Base-by-base conservation (phyloP, 2,329 filamentous ascomycete genomes). In the Juglanconis oblonga region DNA sequence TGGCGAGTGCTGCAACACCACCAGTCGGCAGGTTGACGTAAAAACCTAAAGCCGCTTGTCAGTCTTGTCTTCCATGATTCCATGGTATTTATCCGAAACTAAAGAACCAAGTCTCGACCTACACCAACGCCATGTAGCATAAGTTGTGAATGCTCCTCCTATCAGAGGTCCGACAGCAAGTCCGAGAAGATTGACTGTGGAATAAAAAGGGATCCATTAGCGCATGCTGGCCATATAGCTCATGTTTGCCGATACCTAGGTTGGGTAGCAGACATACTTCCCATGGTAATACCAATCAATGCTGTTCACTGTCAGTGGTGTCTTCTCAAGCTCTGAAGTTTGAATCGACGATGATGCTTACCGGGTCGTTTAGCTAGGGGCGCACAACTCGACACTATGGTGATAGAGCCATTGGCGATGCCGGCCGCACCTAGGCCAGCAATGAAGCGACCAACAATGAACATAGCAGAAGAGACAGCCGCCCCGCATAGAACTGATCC, bases 391-490 rank as follows among this genome's bases (percentile, higher is more conserved):
- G 76, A 74, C 45, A 84, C 73, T 40, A 85, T 82, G 4, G 75
- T 83, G 62, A 85, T 70, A 3, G 73, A 73, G 0, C 84, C 83
- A n/a, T 77, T 82, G 58, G 78, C 74, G 2, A 86, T 64, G 0
- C 79, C 84, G 1, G 82, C 76, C 1, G 74, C 75, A 1, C 84
- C 84, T 0, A 79, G 63, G 0, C 84, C 84, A 0, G 83, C 80
- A 3, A 87, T 70, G 3, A 80, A 79, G 4, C 84, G 77, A 1
- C 83, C 82, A 8, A 80, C 67, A 55, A 87, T 86, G 55, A 87
- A 76, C 73, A 81, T 81, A 0, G 70, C 64, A 0, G 80, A 82
- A 9, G 74, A 79, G 0, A 67, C 71, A 0, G 83, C 78, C 54
- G 76, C 64, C 57, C 72, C 84, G 62, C 83, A 86, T n/a, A 87